Conservation (phyloP, 225 moss, liverwort and hornwort species). For the Climacium dendroides region DNA sequence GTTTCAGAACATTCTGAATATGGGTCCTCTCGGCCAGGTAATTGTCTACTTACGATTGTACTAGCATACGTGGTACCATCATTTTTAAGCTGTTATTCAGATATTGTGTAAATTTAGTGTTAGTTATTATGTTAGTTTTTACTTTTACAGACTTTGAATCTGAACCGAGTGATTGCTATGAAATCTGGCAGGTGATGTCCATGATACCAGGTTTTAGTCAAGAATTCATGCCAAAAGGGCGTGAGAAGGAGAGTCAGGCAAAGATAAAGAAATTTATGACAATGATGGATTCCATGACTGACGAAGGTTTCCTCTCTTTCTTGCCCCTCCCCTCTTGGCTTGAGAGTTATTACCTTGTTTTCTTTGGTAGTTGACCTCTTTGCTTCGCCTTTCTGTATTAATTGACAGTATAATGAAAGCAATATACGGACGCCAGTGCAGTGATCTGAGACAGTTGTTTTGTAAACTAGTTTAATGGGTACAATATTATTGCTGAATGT, state of each 20-base stretch:
- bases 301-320: slow-evolving; percentile 40
- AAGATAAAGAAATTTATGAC: slow-evolving; percentile 89
- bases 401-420: background rate
- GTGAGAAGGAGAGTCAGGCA: slow-evolving; percentile 75
- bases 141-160: background rate
- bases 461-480: background rate
- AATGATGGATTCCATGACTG: slow-evolving; percentile 96
- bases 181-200: slow-evolving; percentile 67
- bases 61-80: background rate
- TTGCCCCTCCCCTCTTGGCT: background rate
- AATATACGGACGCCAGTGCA: background rate
- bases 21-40: slow-evolving; percentile 79
- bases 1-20: slow-evolving; percentile 67
- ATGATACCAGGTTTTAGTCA: slow-evolving; percentile 94
- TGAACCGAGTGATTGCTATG: background rate
- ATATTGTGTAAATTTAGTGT: background rate
- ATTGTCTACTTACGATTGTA: background rate
- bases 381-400: background rate
- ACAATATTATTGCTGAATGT: background rate
- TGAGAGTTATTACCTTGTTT: background rate
- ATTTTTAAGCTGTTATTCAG: background rate
- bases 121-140: background rate
- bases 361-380: background rate
- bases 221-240: slow-evolving; percentile 86
- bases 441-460: background rate